Conservation (phyloP, 257 asterid genomes). For the Scutellaria barbata region DNA sequence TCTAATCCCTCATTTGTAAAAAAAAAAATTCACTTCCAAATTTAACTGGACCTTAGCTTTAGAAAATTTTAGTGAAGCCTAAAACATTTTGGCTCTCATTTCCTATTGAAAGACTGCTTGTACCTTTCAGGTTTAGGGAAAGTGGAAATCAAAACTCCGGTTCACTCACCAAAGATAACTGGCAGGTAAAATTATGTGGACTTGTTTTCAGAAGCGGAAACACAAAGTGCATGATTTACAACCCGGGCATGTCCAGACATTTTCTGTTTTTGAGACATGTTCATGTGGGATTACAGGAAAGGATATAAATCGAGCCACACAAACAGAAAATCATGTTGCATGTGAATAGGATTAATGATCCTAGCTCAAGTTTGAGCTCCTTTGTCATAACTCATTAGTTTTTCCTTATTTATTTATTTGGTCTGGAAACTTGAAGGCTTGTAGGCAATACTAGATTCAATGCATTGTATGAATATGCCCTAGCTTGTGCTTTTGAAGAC, state of each 20-base stretch:
- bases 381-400: not conserved
- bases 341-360: conserved; percentile 19
- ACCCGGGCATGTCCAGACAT: conserved; percentile 16
- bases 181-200: conserved; percentile 52
- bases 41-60: conserved; percentile 10
- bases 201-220: conserved; percentile 17
- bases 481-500: conserved; percentile 8
- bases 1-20: conserved; percentile 21
- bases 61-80: conserved; percentile 14
- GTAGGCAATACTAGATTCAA: not conserved
- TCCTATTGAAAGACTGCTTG: conserved; percentile 33
- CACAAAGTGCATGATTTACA: conserved; percentile 20
- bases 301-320: conserved; percentile 6
- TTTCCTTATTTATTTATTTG: conserved; percentile 11
- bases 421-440: conserved; percentile 1
- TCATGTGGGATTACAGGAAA: conserved; percentile 10
- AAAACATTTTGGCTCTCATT: conserved; percentile 28
- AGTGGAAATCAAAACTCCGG: conserved; percentile 72
- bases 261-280: conserved; percentile 10
- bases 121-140: conserved; percentile 72
- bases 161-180: conserved; percentile 68
- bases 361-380: conserved; percentile 16
- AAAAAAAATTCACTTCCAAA: conserved; percentile 22
- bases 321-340: conserved; percentile 6
- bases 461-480: not conserved